These are phyloP conservation scores for Neurospora sp. DNA, from an alignment of 495 filamentous ascomycete genomes.

Conservation along the genomic window DNA sequence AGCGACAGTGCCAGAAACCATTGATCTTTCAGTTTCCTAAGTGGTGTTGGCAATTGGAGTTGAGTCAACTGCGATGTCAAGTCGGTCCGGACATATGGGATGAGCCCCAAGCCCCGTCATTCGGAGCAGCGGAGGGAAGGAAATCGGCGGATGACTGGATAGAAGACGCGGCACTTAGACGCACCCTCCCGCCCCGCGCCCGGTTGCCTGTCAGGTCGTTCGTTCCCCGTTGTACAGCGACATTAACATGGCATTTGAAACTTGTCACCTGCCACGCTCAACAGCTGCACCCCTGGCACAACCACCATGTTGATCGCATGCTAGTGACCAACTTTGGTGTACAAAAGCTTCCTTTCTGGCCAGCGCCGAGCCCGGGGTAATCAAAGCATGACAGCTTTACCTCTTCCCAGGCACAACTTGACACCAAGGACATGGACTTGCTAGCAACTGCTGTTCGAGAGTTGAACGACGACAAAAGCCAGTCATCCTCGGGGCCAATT, in stretches of 20 bases:
- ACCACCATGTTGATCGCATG: neutral
- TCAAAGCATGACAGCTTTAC: neutral
- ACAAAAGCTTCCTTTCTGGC: neutral
- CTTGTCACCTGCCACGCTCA: neutral
- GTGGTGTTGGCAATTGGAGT: too few species aligned
- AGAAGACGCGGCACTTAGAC: neutral
- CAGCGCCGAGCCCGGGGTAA: neutral
- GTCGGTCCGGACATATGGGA: conserved; percentile 2
- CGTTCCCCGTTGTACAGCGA: neutral
- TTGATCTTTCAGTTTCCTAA: neutral
- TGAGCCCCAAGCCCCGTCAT: conserved; percentile 1
- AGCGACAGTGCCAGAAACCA: neutral
- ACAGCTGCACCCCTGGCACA: neutral
- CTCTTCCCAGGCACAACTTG: neutral
- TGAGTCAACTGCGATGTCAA: too few species aligned
- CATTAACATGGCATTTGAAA: neutral
- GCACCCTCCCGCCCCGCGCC: neutral
- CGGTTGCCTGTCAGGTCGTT: neutral
- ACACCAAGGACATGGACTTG: neutral
- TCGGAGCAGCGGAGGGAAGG: conserved; percentile 11
- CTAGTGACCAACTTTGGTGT: neutral
- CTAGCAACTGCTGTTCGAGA: neutral
- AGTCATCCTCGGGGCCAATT: neutral
- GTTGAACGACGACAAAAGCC: neutral
- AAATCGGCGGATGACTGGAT: neutral